Percentiles rank a stretch among this genome's conserved stretches.
Conservation (phyloP, 495 filamentous ascomycete species). For the Hypoxylon cercidicola region DNA sequence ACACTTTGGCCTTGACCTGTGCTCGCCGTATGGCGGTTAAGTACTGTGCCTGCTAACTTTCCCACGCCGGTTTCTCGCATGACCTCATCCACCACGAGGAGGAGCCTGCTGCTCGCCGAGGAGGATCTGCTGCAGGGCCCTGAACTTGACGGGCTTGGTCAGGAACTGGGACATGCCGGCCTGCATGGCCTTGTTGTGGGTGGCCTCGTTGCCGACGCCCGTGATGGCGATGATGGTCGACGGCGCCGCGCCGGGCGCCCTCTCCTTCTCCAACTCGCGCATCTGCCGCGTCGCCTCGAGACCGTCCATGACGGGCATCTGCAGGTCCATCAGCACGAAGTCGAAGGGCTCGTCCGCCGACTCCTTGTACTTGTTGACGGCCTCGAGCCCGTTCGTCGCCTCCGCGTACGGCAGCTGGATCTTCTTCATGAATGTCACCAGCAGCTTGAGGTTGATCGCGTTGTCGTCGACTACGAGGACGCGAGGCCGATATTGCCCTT, state of each 20-base stretch:
- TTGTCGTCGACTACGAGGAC: conserved; percentile 81
- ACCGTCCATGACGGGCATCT: conserved; percentile 75
- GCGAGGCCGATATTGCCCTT: conserved; percentile 16
- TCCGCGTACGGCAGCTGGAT: conserved; percentile 53
- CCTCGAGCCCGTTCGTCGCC: conserved; percentile 57
- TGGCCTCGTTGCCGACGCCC: conserved; percentile 70
- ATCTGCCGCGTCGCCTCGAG: conserved; percentile 67
- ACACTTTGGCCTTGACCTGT: no score
- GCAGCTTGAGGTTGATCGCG: conserved; percentile 76
- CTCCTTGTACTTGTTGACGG: conserved; percentile 51
- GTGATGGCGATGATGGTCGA: conserved; percentile 75
- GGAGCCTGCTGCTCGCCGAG: conserved; percentile 12
- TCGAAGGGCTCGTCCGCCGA: conserved; percentile 50
- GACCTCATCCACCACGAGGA: no score
- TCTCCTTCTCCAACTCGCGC: conserved; percentile 59
- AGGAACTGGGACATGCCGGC: conserved; percentile 75
- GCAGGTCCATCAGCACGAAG: conserved; percentile 72
- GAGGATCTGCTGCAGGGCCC: conserved; percentile 31
- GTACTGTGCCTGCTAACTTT: no score
- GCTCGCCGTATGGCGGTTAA: no score
- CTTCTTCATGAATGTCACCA: conserved; percentile 68
- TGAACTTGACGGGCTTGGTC: conserved; percentile 72
- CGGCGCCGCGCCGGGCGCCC: conserved; percentile 34
- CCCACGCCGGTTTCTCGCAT: no score
- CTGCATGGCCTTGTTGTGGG: conserved; percentile 70